These are phyloP conservation scores for Exophiala viscosa DNA, from an alignment of 2,329 filamentous ascomycete species.

Conservation along the genomic window DNA sequence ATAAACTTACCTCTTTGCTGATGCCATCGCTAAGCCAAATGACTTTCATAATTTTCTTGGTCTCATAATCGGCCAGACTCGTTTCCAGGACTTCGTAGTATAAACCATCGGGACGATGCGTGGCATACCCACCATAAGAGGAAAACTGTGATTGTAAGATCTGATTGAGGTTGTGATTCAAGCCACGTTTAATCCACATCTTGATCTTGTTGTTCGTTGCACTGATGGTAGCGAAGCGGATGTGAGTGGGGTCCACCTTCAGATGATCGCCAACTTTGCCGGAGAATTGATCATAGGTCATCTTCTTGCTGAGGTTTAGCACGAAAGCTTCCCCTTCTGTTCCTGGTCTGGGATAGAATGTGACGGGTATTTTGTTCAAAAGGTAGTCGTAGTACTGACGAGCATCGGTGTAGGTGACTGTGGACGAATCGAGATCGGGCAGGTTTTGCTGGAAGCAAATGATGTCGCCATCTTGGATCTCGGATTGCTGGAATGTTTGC, in stretches of 20 bases:
- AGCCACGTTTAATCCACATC: slow-evolving; percentile 68
- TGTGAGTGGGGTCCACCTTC: slow-evolving; percentile 73
- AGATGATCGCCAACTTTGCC: slow-evolving; percentile 78
- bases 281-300: slow-evolving; percentile 82
- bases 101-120: slow-evolving; percentile 70
- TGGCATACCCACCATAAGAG: slow-evolving; percentile 62
- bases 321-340: slow-evolving; percentile 64
- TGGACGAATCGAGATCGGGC: slow-evolving; percentile 40
- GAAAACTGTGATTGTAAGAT: slow-evolving; percentile 75
- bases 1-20: slow-evolving; percentile 69
- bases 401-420: slow-evolving; percentile 61
- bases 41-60: slow-evolving; percentile 81
- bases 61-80: slow-evolving; percentile 87
- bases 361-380: slow-evolving; percentile 73
- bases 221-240: slow-evolving; percentile 88
- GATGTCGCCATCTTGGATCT: slow-evolving; percentile 96
- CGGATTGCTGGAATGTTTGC: slow-evolving; percentile 80
- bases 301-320: slow-evolving; percentile 78
- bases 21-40: slow-evolving; percentile 86
- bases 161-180: slow-evolving; percentile 66
- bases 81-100: slow-evolving; percentile 95
- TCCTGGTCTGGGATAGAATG: slow-evolving; percentile 63
- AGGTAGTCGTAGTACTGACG: slow-evolving; percentile 91
- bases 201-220: slow-evolving; percentile 73
- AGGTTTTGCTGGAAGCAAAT: slow-evolving; percentile 79